A percentile compares a stretch with the other conserved stretches of the same genome.
Evolutionary conservation across 2,329 filamentous ascomycete genomes (phyloP).

Genomic region (Sporothrix sp.): DNA sequence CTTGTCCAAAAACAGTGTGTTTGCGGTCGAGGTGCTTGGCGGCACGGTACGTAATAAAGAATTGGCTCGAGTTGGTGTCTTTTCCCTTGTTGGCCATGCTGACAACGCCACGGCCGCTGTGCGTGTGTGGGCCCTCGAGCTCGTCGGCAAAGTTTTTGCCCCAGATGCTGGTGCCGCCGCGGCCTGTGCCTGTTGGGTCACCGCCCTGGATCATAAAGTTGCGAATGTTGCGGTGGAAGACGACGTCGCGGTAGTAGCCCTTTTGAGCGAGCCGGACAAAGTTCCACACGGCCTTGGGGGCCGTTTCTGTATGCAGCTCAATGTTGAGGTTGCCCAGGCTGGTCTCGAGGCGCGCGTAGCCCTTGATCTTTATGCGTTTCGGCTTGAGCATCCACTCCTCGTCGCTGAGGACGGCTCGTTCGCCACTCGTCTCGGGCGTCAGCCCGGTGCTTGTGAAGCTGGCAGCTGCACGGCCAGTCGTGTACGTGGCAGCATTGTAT

Average conservation of each 20-base stretch:
- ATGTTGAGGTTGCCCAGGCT: constrained; percentile 77
- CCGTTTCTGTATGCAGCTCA: constrained; percentile 82
- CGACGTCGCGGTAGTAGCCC: constrained; percentile 76
- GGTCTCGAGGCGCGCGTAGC: constrained; percentile 84
- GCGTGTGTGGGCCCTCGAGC: constrained; percentile 79
- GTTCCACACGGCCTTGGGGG: constrained; percentile 93
- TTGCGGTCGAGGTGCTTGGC: constrained; percentile 84
- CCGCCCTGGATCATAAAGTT: constrained; percentile 98
- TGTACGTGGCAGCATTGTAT: constrained; percentile 82
- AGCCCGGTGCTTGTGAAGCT: constrained; percentile 93
- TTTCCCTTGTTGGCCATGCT: constrained; percentile 99
- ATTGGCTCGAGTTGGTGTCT: constrained; percentile 92
- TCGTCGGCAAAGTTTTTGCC: constrained; percentile 91
- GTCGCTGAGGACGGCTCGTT: constrained; percentile 76
- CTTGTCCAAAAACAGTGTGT: constrained; percentile 89
- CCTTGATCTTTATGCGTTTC: constrained; percentile 77
- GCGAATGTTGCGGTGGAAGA: constrained; percentile 88
- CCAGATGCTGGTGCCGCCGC: constrained; percentile 87
- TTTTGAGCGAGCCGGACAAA: constrained; percentile 81
- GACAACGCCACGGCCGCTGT: constrained; percentile 67
- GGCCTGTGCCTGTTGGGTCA: constrained; percentile 83
- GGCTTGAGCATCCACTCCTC: constrained; percentile 97
- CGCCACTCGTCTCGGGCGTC: constrained; percentile 81
- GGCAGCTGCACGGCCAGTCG: constrained; percentile 81
- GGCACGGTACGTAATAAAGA: constrained; percentile 82